These are phyloP conservation scores for Endocalyx cinctus DNA, from an alignment of 2,329 filamentous ascomycete species.

Conservation along the genomic window DNA sequence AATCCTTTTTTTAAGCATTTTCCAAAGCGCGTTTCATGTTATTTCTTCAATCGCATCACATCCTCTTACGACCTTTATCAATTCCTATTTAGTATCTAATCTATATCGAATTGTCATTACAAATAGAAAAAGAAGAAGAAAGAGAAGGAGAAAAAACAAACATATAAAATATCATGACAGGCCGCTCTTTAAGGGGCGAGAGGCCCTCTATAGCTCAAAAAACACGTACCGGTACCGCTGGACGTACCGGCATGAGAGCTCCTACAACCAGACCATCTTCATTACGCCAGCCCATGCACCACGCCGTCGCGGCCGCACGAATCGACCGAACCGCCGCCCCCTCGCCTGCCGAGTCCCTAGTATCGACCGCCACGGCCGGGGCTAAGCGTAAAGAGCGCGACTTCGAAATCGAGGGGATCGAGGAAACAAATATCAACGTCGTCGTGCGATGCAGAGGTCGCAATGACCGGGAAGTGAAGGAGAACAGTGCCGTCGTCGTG, in stretches of 20 bases:
- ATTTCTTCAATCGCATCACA: no score
- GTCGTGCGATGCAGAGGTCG: slow-evolving; percentile 91
- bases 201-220: slow-evolving; percentile 22
- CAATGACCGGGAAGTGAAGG: slow-evolving; percentile 85
- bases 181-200: slow-evolving; percentile 26
- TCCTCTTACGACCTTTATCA: no score
- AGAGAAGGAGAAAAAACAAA: no score
- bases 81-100: no score
- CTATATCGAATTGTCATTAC: no score
- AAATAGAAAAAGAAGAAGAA: no score
- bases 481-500: slow-evolving; percentile 93
- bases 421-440: slow-evolving; percentile 96
- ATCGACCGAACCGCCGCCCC: slow-evolving; percentile 41
- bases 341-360: slow-evolving; percentile 68
- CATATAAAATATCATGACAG: slow-evolving; percentile 27
- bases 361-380: slow-evolving; percentile 54
- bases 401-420: slow-evolving; percentile 64
- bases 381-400: slow-evolving; percentile 85
- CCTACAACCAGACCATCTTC: slow-evolving; percentile 17
- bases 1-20: no score
- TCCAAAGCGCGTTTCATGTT: no score
- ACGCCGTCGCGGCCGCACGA: slow-evolving; percentile 19
- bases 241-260: slow-evolving; percentile 18
- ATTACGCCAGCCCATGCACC: slow-evolving; percentile 20
- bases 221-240: slow-evolving; percentile 15